Base-by-base conservation (phyloP, 2,329 filamentous ascomycete species). In the Xylaria polymorpha region DNA sequence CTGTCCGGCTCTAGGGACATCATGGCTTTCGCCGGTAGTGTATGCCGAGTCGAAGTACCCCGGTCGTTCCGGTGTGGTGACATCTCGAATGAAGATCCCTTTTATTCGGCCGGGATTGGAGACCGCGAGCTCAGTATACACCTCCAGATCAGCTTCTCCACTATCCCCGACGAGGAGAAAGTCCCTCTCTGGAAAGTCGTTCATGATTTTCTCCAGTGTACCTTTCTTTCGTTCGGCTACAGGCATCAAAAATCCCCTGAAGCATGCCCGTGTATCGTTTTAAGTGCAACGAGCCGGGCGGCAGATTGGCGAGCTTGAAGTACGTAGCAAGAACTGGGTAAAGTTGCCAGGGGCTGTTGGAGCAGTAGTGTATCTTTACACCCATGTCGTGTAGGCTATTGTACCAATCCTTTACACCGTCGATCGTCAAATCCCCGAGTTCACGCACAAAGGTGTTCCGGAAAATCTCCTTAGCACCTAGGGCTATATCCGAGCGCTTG, bases 291-390 rank as follows among this genome's bases (percentile, higher is more conserved):
- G 95, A 98, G 0, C 96, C 97, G 0, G 88, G 88, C 0, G 96
- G 96, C 1, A 99, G 83, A 1, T 92, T 92, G 7, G 92, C 92
- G 48, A 91, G 81, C 72, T 90, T 89, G 79, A 98, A 97, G 79
- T 92, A 99, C 62, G 88, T 93, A 5, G 93, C 91, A 12, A 99
- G 83, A 2, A 98, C 89, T 0, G 96, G 96, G 75, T 93, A 99
- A 7, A 99, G 86, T 79, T 99, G 97, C 97, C 97, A 99, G 0
- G 96, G 96, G 60, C 95, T 97, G 80, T 99, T 99, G n/a, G 96
- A 99, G 72, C 97, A 97, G 79, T 99, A 99, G 78, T 99, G 97
- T 61, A 99, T 87, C 74, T 90, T 89, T 29, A 98, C 95, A 20
- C 94, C 94, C 82, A 95, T 89, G 22, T 90, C 85, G 46, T 92